Evolutionary conservation across 805 yeast species (phyloP).

Genomic region (Limtongia smithiae): DNA sequence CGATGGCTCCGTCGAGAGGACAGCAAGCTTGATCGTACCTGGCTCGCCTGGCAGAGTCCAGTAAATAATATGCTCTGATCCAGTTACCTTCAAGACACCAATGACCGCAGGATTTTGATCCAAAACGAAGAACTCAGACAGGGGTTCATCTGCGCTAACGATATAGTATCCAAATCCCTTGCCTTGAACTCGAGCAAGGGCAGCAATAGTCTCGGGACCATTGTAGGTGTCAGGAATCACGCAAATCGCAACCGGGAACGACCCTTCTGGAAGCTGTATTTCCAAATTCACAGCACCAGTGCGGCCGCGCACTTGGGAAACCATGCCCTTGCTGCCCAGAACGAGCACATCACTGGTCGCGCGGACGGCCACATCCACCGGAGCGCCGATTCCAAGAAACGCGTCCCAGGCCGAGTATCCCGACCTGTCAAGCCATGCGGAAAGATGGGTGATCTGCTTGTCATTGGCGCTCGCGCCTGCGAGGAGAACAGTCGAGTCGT

Average conservation of each 20-base stretch:
- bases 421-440: conserved; percentile 9
- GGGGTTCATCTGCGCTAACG: conserved; percentile 1
- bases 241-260: conserved; percentile 9
- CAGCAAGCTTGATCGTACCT: conserved; percentile 9
- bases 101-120: conserved; percentile 19
- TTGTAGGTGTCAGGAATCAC: neutral
- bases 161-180: conserved; percentile 11
- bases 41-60: conserved; percentile 15
- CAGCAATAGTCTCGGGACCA: neutral
- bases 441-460: conserved; percentile 9
- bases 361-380: conserved; percentile 5
- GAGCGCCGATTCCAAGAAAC: conserved; percentile 16
- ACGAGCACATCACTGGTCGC: conserved; percentile 6
- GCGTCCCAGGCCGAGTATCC: conserved; percentile 26
- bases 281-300: conserved; percentile 12
- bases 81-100: conserved; percentile 1
- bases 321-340: conserved; percentile 16
- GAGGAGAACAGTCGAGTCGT: conserved; percentile 3
- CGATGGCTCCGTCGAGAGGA: neutral
- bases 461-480: conserved; percentile 17
- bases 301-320: conserved; percentile 4
- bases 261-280: conserved; percentile 4
- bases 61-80: neutral
- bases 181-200: conserved; percentile 8
- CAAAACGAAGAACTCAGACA: neutral